Evolutionary conservation across 371 early-diverging fungal species (phyloP), one percentile per base, ranked within the genome.

Genomic region (Mucor lusitanicus): DNA sequence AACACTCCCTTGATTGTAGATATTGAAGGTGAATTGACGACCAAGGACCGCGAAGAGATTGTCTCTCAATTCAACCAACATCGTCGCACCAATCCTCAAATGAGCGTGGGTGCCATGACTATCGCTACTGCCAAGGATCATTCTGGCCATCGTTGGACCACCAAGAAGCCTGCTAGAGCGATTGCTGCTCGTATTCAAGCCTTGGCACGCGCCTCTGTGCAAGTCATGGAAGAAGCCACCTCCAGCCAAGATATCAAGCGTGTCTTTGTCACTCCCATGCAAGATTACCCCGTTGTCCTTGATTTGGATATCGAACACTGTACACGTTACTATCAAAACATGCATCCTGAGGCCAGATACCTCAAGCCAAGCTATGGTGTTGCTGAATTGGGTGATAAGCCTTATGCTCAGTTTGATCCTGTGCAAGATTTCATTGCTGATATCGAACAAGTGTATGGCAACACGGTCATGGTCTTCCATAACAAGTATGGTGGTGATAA

Each of bases 401-500:
- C 69, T 6, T 78, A 67, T 64, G 80, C 86, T 23, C 83, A 84
- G 54, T 87, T 92, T 64, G 90, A 94, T 70, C 89, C 92, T 6
- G 86, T 87, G 0, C 70, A 84, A 15, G 79, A 76, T 27, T 90
- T 85, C 63, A 59, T 93, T 32, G 60, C 74, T 0, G 93, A 93
- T 48, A 74, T 92, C 35, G 78, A 88, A 82, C 69, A 65, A 11
- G 59, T 80, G 13, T 89, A 79, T 73, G 86, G 86, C 1, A 75
- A 87, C 25, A 74, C 81, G 5, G 75, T 90, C 19, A 61, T 88
- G 64, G 87, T 93, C 50, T 95, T 93, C 81, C 75, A 88, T 69
- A 91, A 94, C 69, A 72, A 77, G 40, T 92, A 91, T 59, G 95
- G 95, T 35, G 94, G 95, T 40, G 88, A 89, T 59, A 78, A 78